Evolutionary conservation across 2,329 filamentous ascomycete species (phyloP).

Genomic region (Fusarium agapanthi): DNA sequence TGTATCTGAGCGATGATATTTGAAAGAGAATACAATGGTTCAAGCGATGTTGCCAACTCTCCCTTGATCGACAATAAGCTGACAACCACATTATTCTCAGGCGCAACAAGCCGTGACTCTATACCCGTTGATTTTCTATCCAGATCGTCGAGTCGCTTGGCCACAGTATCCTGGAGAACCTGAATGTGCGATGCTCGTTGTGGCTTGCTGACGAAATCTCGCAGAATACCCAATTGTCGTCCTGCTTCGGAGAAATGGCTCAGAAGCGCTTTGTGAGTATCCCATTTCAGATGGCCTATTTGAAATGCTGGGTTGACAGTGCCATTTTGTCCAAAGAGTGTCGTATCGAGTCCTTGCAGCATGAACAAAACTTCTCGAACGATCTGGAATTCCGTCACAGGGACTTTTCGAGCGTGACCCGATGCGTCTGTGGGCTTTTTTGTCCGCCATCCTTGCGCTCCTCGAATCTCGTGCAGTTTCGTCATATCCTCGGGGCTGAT

Average conservation of each 20-base stretch:
- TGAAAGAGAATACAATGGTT: constrained; percentile 68
- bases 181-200: constrained; percentile 70
- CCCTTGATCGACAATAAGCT: constrained; percentile 72
- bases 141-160: constrained; percentile 64
- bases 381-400: constrained; percentile 75
- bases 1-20: constrained; percentile 68
- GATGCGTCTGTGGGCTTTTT: constrained; percentile 46
- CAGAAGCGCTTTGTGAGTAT: constrained; percentile 59
- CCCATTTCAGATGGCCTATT: constrained; percentile 58
- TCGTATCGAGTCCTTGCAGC: constrained; percentile 80
- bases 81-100: constrained; percentile 63
- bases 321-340: constrained; percentile 66
- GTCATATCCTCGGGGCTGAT: constrained; percentile 47
- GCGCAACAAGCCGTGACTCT: constrained; percentile 68
- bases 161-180: constrained; percentile 73
- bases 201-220: constrained; percentile 52
- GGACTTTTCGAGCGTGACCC: constrained; percentile 50
- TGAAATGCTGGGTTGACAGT: constrained; percentile 54
- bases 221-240: constrained; percentile 55
- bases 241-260: constrained; percentile 58
- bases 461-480: constrained; percentile 43
- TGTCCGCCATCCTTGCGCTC: constrained; percentile 49
- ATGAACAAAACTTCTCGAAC: constrained; percentile 85
- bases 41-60: constrained; percentile 62
- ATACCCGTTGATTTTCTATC: constrained; percentile 66